Percentiles rank a stretch among this genome's conserved stretches.
Conservation (phyloP, 305 asterid species). For the Rubia balearica region DNA sequence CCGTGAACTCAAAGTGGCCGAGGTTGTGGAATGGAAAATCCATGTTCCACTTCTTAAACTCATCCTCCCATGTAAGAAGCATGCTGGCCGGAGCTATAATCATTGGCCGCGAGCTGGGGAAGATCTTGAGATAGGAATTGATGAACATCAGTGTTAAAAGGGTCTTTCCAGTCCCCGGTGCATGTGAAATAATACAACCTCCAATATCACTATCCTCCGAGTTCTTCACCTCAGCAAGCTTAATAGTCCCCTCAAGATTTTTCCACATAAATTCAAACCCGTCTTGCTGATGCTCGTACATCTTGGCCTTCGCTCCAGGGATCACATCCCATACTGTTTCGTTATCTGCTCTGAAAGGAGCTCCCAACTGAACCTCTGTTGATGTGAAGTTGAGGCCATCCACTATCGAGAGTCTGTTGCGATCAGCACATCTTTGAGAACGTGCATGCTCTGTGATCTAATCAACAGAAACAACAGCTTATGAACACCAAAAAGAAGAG, state of each 20-base stretch:
- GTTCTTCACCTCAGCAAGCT: slow-evolving; percentile 33
- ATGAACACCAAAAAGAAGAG: slow-evolving; percentile 20
- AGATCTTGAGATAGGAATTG: slow-evolving; percentile 37
- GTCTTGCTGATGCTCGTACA: slow-evolving; percentile 66
- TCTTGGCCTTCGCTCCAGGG: slow-evolving; percentile 30
- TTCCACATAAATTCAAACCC: slow-evolving; percentile 73
- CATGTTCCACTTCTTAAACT: slow-evolving; percentile 56
- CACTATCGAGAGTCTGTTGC: not conserved
- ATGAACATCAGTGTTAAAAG: slow-evolving; percentile 50
- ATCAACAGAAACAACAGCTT: slow-evolving; percentile 10
- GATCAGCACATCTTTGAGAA: not conserved
- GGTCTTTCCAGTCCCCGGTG: slow-evolving; percentile 73
- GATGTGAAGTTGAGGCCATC: not conserved
- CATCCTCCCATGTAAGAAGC: slow-evolving; percentile 70
- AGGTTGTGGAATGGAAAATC: slow-evolving; percentile 53
- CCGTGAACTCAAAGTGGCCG: slow-evolving; percentile 27
- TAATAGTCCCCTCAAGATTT: slow-evolving; percentile 51
- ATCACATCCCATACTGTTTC: slow-evolving; percentile 61
- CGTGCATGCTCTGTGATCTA: not conserved
- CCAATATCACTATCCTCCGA: slow-evolving; percentile 26
- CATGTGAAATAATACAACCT: slow-evolving; percentile 78
- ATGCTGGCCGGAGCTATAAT: slow-evolving; percentile 54
- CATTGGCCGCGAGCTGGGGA: slow-evolving; percentile 43
- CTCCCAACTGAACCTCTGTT: not conserved
- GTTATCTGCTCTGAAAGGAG: not conserved